Conservation (phyloP, 2,329 filamentous ascomycete genomes). For the Cladophialophora bantiana region DNA sequence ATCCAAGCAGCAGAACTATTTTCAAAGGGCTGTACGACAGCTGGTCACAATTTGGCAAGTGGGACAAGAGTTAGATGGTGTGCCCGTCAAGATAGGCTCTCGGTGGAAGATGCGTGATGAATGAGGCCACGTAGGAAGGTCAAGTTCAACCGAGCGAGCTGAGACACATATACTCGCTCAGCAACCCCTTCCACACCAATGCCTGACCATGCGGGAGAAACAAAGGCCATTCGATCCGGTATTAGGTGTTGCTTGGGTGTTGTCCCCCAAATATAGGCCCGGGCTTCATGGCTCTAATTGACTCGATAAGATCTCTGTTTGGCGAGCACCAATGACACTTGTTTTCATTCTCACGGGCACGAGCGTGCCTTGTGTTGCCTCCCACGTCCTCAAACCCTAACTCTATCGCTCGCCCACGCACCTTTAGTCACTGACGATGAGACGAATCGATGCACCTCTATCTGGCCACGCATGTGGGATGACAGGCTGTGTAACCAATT, state of each 20-base stretch:
- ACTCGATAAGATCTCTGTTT: background rate
- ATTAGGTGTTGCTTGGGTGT: background rate
- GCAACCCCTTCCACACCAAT: background rate
- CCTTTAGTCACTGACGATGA: background rate
- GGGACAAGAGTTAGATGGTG: slow-evolving; percentile 51
- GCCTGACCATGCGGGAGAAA: background rate
- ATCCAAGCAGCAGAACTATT: slow-evolving; percentile 59
- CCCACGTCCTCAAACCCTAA: background rate
- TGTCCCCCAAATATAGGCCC: background rate
- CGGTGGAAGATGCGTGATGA: background rate
- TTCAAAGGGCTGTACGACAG: slow-evolving; percentile 63
- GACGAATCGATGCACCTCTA: background rate
- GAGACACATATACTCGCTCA: background rate
- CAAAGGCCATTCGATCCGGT: background rate
- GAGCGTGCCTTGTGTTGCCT: background rate
- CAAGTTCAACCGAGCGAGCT: background rate
- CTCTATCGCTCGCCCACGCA: background rate
- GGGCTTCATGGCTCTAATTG: background rate
- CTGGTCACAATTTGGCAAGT: slow-evolving; percentile 56
- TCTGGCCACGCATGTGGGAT: background rate
- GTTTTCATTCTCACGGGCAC: background rate
- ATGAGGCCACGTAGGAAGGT: background rate
- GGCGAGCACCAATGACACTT: background rate
- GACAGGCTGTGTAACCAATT: background rate
- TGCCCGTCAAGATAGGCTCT: background rate